A percentile compares a stretch with the other conserved stretches of the same genome.
These are phyloP conservation scores for Hanseniaspora occidentalis DNA, from an alignment of 805 yeast genomes.

Conservation along the genomic window DNA sequence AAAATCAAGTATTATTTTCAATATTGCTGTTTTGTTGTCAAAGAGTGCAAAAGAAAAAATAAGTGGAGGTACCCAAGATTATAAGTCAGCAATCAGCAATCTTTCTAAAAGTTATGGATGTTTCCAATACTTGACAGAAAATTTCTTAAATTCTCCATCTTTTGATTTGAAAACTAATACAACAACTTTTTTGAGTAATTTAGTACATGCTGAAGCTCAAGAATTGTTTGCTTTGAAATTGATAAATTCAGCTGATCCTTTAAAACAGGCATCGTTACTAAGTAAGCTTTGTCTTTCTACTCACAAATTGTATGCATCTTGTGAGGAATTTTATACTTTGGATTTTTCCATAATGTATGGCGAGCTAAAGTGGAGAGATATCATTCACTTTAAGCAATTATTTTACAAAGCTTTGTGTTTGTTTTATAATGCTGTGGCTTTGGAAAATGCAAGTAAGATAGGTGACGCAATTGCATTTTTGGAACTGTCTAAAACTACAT, in stretches of 20 bases:
- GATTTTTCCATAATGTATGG: conserved; percentile 29
- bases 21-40: conserved; percentile 54
- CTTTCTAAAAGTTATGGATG: conserved; percentile 75
- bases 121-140: conserved; percentile 56
- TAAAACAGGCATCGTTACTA: conserved; percentile 56
- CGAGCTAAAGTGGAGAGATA: conserved; percentile 37
- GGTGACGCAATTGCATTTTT: conserved; percentile 70
- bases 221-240: conserved; percentile 66
- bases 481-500: conserved; percentile 33
- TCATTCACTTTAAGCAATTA: conserved; percentile 36
- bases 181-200: conserved; percentile 44
- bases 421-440: conserved; percentile 43
- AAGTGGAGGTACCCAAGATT: conserved; percentile 24
- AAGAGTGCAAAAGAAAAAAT: conserved; percentile 32
- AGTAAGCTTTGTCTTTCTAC: conserved; percentile 63
- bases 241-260: conserved; percentile 28
- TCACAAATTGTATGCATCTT: conserved; percentile 39
- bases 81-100: conserved; percentile 45
- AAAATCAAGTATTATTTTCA: conserved; percentile 74
- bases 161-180: conserved; percentile 61
- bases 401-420: conserved; percentile 49
- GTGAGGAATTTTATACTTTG: conserved; percentile 33
- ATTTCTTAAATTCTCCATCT: conserved; percentile 82
- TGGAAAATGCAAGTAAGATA: conserved; percentile 43
- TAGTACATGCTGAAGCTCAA: conserved; percentile 81